Evolutionary conservation across 805 yeast genomes (phyloP), one percentile per base, ranked within the genome.

Genomic region (Nakazawaea peltata): DNA sequence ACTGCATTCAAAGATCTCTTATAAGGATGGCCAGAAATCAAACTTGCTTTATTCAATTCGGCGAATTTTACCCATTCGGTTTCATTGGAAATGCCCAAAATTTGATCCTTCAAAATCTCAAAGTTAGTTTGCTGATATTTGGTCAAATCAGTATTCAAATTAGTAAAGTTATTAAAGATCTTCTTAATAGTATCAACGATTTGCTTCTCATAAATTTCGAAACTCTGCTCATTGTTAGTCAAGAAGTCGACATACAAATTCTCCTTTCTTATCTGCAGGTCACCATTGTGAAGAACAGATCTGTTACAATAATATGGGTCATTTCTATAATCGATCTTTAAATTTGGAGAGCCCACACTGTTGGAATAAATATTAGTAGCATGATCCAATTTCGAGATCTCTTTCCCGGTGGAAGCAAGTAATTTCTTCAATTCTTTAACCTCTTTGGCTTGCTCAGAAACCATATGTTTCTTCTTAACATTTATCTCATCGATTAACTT

Each of bases 271-370:
- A 71, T 44, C 49, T 71, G 77, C 19, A 45, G 50, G 10, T 55
- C 57, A 4, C 71, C 64, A 30, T 58, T 51, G 29, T 50, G 46
- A 19, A 58, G 37, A 3, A 65, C 53, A 3, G 41, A 29, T 34
- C 74, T 62, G 44, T 63, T 62, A 29, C 60, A 41, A 19, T 69
- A 44, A 42, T 63, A 71, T 5, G 78, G 78, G 43, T 71, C 78
- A 26, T 51, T 52, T 30, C 53, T 49, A 34, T 57, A 54, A 22
- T 66, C 70, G 6, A 57, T 40, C 35, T 53, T 56, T 3, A 22
- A 28, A 3, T 38, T 17, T 10, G 23, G 10, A 1, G 41, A 19
- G 7, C 25, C 6, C 6, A 26, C 29, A 12, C 32, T 25, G n/a
- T 49, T 54, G 19, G 39, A 18, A 28, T 44, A 54, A 7, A 34